Evolutionary conservation across 345 rosid genomes (phyloP).

Genomic region (Pelargonium nanum): DNA sequence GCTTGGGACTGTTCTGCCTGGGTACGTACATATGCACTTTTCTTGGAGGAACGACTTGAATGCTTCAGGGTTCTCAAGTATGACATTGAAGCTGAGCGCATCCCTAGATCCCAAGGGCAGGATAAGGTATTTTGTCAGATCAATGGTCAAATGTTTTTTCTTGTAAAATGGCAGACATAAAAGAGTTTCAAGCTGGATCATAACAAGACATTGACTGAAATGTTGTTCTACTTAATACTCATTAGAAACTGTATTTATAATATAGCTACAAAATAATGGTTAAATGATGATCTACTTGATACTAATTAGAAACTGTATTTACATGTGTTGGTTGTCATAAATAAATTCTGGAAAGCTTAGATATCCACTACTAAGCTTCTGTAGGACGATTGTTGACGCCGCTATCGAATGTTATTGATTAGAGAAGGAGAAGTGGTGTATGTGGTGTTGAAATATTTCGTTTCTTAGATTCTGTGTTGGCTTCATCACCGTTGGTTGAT

Average conservation of each 20-base stretch:
- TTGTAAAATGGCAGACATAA: not conserved
- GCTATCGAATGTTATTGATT: no score
- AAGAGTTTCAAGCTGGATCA: no score
- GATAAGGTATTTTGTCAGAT: constrained; percentile 47
- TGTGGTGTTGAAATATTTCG: no score
- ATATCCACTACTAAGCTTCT: not conserved
- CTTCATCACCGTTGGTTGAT: not conserved
- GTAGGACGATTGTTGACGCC: not conserved
- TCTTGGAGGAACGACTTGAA: constrained; percentile 91
- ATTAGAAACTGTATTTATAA: no score
- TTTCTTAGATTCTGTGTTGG: no score
- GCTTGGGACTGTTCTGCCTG: constrained; percentile 99
- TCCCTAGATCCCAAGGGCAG: constrained; percentile 73
- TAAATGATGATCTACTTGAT: no score
- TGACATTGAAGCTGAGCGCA: constrained; percentile 92
- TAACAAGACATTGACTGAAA: not conserved
- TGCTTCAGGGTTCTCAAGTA: constrained; percentile 82
- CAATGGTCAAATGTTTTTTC: not conserved
- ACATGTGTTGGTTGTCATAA: not conserved
- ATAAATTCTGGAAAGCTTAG: not conserved
- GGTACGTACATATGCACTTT: constrained; percentile 93
- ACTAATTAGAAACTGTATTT: no score
- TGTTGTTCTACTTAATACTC: no score
- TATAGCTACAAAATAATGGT: no score
- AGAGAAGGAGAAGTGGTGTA: no score